Conservation (phyloP, 2,329 filamentous ascomycete species). For the Plectosphaerella plurivora region DNA sequence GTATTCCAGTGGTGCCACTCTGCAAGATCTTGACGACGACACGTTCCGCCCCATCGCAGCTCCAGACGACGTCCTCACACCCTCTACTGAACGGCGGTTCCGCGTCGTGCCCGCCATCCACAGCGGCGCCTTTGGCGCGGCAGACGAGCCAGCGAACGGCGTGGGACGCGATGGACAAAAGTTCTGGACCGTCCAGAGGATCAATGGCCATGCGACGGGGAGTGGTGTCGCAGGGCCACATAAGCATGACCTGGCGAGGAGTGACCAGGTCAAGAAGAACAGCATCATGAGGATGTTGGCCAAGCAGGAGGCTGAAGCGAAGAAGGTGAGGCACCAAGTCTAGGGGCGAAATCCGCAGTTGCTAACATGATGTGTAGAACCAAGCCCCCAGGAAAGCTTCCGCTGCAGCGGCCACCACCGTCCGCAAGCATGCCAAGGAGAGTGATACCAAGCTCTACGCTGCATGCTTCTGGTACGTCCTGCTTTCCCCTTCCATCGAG, state of each 20-base stretch:
- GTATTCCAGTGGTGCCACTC: conserved; percentile 57
- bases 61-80: conserved; percentile 14
- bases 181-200: conserved; percentile 72
- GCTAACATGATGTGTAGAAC: conserved; percentile 3
- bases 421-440: conserved; percentile 65
- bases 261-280: conserved; percentile 78
- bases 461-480: conserved; percentile 72
- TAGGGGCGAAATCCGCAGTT: conserved; percentile 39
- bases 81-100: conserved; percentile 5
- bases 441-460: conserved; percentile 73
- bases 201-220: conserved; percentile 69
- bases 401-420: conserved; percentile 65
- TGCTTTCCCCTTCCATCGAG: conserved; percentile 1
- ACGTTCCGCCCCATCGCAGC: conserved; percentile 7
- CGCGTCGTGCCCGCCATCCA: conserved; percentile 12
- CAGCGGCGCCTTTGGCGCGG: conserved; percentile 3
- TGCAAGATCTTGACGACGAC: conserved; percentile 18
- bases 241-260: conserved; percentile 67
- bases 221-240: conserved; percentile 69
- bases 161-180: conserved; percentile 40
- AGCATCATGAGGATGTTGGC: conserved; percentile 64
- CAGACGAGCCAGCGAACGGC: conserved; percentile 11
- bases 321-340: conserved; percentile 68
- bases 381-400: conserved; percentile 56
- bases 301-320: conserved; percentile 61